Percentiles rank a stretch among this genome's conserved stretches.
Evolutionary conservation across 2,329 filamentous ascomycete species (phyloP).

Genomic region (Thermomyces lanuginosus): DNA sequence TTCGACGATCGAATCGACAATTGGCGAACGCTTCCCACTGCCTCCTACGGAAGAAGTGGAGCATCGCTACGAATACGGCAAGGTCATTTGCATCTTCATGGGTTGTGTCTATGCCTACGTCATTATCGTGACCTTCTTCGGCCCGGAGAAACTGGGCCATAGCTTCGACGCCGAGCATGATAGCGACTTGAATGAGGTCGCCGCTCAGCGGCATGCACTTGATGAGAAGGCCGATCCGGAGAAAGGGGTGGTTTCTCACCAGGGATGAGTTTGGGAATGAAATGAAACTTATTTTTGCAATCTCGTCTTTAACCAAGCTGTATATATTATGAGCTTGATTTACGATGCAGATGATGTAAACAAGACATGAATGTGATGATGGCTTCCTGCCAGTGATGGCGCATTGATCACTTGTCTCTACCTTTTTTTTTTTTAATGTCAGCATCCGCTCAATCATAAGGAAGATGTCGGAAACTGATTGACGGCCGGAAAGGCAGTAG

Average conservation of each 20-base stretch:
- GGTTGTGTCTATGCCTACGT: conserved; percentile 56
- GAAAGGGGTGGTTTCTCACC: conserved; percentile 11
- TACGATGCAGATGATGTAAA: too few relatives aligned
- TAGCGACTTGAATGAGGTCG: conserved; percentile 29
- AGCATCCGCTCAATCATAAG: too few relatives aligned
- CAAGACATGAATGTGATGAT: too few relatives aligned
- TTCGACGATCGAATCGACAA: conserved; percentile 59
- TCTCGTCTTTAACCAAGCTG: too few relatives aligned
- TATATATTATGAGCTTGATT: too few relatives aligned
- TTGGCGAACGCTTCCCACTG: conserved; percentile 60
- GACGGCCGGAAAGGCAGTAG: too few relatives aligned
- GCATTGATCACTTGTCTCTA: too few relatives aligned
- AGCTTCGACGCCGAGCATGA: conserved; percentile 34
- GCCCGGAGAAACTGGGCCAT: conserved; percentile 33
- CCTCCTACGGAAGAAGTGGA: conserved; percentile 35
- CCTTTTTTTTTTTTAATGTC: too few relatives aligned
- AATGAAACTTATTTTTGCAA: too few relatives aligned
- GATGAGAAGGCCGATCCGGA: conserved; percentile 16
- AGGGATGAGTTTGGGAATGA: too few relatives aligned
- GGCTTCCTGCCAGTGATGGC: too few relatives aligned
- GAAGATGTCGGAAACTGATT: too few relatives aligned
- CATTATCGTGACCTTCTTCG: conserved; percentile 34
- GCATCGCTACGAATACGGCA: conserved; percentile 55
- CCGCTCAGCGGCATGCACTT: conserved; percentile 17
- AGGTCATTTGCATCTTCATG: conserved; percentile 85